Conservation (phyloP, 495 filamentous ascomycete genomes). For the Glutinoglossum americanum region DNA sequence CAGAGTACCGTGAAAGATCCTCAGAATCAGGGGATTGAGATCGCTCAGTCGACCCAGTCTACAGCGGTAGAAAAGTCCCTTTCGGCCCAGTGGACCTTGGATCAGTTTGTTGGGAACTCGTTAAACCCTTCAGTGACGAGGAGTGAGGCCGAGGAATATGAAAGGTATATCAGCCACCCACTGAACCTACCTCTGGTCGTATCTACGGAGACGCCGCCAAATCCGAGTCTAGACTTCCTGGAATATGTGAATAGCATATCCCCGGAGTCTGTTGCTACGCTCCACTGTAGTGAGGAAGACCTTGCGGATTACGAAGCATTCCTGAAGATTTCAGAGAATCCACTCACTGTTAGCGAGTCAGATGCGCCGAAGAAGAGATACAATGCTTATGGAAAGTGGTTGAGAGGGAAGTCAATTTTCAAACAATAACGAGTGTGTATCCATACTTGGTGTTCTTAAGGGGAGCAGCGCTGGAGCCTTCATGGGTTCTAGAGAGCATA, state of each 20-base stretch:
- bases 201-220: slow-evolving; percentile 38
- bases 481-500: background rate
- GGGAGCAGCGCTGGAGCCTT: background rate
- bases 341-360: slow-evolving; percentile 67
- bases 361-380: slow-evolving; percentile 81
- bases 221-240: slow-evolving; percentile 41
- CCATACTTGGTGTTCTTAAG: background rate
- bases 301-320: slow-evolving; percentile 53
- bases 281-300: slow-evolving; percentile 38
- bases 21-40: background rate
- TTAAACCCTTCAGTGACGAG: slow-evolving; percentile 56
- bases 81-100: slow-evolving; percentile 64
- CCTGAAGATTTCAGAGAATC: slow-evolving; percentile 53
- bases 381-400: slow-evolving; percentile 86
- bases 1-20: slow-evolving; percentile 25
- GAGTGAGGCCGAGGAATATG: slow-evolving; percentile 65
- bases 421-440: slow-evolving; percentile 46
- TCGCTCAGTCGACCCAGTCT: background rate
- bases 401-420: slow-evolving; percentile 78
- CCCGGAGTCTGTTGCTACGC: slow-evolving; percentile 8
- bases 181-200: slow-evolving; percentile 75
- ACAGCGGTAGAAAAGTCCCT: slow-evolving; percentile 35
- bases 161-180: slow-evolving; percentile 78
- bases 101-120: slow-evolving; percentile 58
- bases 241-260: slow-evolving; percentile 41